Conservation (phyloP, 1,284 basidiomycete species). For the Cyathus olla region DNA sequence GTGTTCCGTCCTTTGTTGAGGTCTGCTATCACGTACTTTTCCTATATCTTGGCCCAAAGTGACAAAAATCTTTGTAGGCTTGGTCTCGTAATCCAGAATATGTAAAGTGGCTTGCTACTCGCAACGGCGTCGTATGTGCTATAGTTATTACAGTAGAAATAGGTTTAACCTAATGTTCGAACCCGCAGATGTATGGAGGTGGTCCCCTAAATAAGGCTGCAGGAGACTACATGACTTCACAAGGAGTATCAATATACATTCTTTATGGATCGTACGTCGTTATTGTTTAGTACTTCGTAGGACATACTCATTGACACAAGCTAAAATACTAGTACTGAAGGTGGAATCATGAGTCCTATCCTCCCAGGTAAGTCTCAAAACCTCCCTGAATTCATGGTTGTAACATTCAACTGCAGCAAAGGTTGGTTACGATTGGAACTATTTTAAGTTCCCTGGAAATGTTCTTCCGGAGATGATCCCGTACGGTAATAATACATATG, state of each 20-base stretch:
- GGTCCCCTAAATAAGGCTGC: conserved; percentile 28
- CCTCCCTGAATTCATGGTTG: not conserved
- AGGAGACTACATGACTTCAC: conserved; percentile 24
- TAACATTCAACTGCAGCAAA: not conserved
- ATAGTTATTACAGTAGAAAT: not conserved
- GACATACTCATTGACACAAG: too few species aligned
- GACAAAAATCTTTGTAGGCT: conserved; percentile 15
- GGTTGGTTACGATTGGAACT: not conserved
- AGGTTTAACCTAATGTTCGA: not conserved
- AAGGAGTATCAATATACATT: conserved; percentile 32
- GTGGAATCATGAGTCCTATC: not conserved
- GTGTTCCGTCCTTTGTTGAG: conserved; percentile 35
- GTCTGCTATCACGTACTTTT: conserved; percentile 8
- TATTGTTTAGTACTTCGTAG: too few species aligned
- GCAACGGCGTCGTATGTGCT: conserved; percentile 25
- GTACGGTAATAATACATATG: not conserved
- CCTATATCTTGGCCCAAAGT: not conserved
- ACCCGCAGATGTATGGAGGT: conserved; percentile 33
- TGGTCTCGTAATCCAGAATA: conserved; percentile 26
- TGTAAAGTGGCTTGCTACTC: conserved; percentile 17
- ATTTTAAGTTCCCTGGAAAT: not conserved
- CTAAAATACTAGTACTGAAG: not conserved
- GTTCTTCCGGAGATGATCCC: not conserved
- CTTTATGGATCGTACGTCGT: conserved; percentile 40
- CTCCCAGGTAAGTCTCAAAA: not conserved